These are phyloP conservation scores for Apophysomyces ossiformis DNA, from an alignment of 371 early-diverging fungal genomes.

Conservation along the genomic window DNA sequence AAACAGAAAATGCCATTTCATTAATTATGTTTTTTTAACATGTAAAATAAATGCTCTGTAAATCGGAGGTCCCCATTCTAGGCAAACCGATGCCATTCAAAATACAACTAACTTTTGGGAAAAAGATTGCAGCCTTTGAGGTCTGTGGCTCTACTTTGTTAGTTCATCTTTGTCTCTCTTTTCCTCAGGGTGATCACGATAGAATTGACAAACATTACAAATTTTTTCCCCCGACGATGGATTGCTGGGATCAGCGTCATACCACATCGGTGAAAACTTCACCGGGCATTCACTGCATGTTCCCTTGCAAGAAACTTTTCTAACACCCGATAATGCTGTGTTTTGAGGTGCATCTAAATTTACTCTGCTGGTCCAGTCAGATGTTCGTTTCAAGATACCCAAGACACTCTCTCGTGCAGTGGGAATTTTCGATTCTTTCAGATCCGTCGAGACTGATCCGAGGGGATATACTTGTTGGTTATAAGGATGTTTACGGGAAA, in stretches of 20 bases:
- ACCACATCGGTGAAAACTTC: slow-evolving; percentile 49
- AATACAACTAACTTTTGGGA: too few relatives aligned
- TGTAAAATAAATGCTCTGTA: too few relatives aligned
- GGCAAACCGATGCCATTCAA: too few relatives aligned
- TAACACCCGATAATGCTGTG: slow-evolving; percentile 12
- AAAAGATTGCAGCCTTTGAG: too few relatives aligned
- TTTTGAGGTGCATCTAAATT: slow-evolving; percentile 14
- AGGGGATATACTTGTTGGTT: slow-evolving; percentile 13
- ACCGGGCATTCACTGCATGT: slow-evolving; percentile 36
- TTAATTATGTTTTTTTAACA: too few relatives aligned
- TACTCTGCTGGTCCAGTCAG: slow-evolving; percentile 10
- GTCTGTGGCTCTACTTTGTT: neutral
- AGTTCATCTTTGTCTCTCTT: neutral
- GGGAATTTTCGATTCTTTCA: slow-evolving; percentile 16
- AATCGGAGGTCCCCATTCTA: too few relatives aligned
- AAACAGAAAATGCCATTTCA: too few relatives aligned
- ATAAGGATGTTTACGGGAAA: slow-evolving; percentile 14
- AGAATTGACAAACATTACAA: slow-evolving; percentile 15
- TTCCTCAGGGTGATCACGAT: slow-evolving; percentile 4
- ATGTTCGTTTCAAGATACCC: neutral
- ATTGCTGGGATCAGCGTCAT: slow-evolving; percentile 21
- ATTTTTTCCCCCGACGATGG: slow-evolving; percentile 13
- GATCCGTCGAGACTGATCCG: neutral
- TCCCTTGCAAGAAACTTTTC: slow-evolving; percentile 12
- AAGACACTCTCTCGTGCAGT: slow-evolving; percentile 11